Conservation (phyloP, 768 basidiomycete species). For the Boletales sp. region DNA sequence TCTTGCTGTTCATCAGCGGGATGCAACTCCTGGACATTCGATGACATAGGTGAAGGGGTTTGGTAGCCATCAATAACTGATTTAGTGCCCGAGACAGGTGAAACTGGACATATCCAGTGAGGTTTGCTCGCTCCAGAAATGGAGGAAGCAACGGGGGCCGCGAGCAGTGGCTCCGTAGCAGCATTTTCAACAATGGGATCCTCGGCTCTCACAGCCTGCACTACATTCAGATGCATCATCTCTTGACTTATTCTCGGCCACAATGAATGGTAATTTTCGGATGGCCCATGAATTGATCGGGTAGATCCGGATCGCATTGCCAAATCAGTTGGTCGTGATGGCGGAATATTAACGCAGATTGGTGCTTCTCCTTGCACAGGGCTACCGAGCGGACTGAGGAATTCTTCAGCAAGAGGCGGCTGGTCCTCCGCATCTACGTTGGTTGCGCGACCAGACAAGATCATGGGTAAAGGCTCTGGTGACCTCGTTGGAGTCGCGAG, state of each 20-base stretch:
- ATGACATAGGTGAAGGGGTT: slow-evolving; percentile 12
- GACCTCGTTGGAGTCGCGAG: neutral
- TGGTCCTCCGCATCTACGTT: slow-evolving; percentile 1
- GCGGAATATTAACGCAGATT: neutral
- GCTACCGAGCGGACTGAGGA: slow-evolving; percentile 22
- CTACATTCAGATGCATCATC: slow-evolving; percentile 30
- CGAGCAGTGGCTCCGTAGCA: neutral
- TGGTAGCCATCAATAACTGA: slow-evolving; percentile 32
- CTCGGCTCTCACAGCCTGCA: slow-evolving; percentile 1
- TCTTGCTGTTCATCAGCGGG: neutral
- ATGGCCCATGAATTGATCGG: slow-evolving; percentile 1
- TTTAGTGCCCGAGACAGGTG: slow-evolving; percentile 8
- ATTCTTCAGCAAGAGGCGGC: slow-evolving; percentile 14
- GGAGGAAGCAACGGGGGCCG: slow-evolving; percentile 22
- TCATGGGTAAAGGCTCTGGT: neutral
- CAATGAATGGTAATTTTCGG: slow-evolving; percentile 23
- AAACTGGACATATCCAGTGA: neutral
- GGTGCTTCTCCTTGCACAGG: slow-evolving; percentile 1
- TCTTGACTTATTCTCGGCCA: slow-evolving; percentile 39
- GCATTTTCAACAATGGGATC: neutral
- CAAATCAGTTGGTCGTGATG: slow-evolving; percentile 10
- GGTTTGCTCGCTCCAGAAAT: slow-evolving; percentile 1
- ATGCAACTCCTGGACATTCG: neutral
- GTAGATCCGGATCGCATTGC: slow-evolving; percentile 8
- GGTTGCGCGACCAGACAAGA: neutral